Conservation (phyloP, 768 basidiomycete genomes). For the Pisolithus albus region DNA sequence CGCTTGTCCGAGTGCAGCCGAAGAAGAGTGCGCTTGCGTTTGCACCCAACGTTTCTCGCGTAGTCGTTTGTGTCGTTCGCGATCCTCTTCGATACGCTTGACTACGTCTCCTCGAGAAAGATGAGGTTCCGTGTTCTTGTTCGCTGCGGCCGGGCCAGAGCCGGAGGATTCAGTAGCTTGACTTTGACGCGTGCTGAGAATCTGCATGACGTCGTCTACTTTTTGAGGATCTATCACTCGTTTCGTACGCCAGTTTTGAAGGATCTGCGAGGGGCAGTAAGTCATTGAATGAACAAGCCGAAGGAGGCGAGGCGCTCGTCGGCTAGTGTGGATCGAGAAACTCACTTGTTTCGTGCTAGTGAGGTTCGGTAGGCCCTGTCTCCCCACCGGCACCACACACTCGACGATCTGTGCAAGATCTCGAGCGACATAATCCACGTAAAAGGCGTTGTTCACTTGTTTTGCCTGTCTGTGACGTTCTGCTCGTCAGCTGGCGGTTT, state of each 20-base stretch:
- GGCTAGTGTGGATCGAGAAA: not conserved
- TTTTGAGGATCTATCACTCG: conserved; percentile 74
- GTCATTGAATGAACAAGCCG: not conserved
- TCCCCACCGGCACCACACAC: conserved; percentile 81
- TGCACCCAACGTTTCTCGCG: conserved; percentile 92
- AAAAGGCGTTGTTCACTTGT: conserved; percentile 43
- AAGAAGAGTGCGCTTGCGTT: conserved; percentile 44
- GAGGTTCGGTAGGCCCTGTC: conserved; percentile 81
- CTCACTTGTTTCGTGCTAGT: conserved; percentile 81
- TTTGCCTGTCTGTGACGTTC: conserved; percentile 33
- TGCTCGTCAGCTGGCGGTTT: not conserved
- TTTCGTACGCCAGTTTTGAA: conserved; percentile 88
- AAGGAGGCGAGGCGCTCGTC: too few relatives aligned
- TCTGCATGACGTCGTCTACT: conserved; percentile 61
- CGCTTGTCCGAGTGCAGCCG: not conserved
- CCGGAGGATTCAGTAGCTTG: conserved; percentile 11
- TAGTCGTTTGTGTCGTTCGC: conserved; percentile 87
- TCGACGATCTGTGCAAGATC: conserved; percentile 76
- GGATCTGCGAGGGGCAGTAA: conserved; percentile 44
- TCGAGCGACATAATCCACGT: conserved; percentile 70
- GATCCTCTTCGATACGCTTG: conserved; percentile 85
- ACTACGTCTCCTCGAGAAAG: conserved; percentile 66
- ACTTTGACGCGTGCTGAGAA: conserved; percentile 44
- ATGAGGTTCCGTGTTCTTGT: conserved; percentile 9
- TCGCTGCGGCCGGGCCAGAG: conserved; percentile 15